These are phyloP conservation scores for Senna tora DNA, from an alignment of 306 rosid genomes.

Conservation along the genomic window DNA sequence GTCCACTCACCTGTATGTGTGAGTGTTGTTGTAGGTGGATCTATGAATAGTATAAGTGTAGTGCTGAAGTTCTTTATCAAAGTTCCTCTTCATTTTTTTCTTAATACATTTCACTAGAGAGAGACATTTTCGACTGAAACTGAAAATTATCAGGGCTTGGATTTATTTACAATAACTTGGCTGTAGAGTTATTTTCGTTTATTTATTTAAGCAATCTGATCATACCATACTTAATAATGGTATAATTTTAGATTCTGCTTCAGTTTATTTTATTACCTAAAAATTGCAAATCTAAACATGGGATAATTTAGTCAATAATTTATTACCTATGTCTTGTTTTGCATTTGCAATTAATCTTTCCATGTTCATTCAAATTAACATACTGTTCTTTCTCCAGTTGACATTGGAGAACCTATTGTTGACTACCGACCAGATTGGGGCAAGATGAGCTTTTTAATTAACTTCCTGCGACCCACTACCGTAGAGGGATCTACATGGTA, in stretches of 20 bases:
- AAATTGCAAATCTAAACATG: background rate
- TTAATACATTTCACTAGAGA: background rate
- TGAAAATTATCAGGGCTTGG: conserved; percentile 22
- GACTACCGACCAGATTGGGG: conserved; percentile 86
- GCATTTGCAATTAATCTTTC: conserved; percentile 22
- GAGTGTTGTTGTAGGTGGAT: background rate
- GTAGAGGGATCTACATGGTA: conserved; percentile 81
- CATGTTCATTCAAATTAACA: conserved; percentile 38
- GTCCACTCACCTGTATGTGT: background rate
- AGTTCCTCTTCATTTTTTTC: background rate
- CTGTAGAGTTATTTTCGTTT: conserved; percentile 8
- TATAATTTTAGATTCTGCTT: conserved; percentile 19
- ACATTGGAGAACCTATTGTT: conserved; percentile 51
- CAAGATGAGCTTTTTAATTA: conserved; percentile 72
- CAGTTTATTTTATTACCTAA: background rate
- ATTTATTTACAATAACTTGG: conserved; percentile 27
- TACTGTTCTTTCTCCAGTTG: conserved; percentile 56
- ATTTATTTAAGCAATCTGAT: conserved; percentile 24
- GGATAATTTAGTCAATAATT: background rate
- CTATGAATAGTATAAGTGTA: background rate
- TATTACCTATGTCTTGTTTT: conserved; percentile 16
- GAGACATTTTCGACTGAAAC: conserved; percentile 26
- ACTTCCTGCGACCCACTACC: conserved; percentile 75
- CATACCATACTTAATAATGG: conserved; percentile 14
- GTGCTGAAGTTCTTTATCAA: conserved; percentile 17